These are phyloP conservation scores for Coffea humblotiana DNA, from an alignment of 305 asterid genomes.

Conservation along the genomic window DNA sequence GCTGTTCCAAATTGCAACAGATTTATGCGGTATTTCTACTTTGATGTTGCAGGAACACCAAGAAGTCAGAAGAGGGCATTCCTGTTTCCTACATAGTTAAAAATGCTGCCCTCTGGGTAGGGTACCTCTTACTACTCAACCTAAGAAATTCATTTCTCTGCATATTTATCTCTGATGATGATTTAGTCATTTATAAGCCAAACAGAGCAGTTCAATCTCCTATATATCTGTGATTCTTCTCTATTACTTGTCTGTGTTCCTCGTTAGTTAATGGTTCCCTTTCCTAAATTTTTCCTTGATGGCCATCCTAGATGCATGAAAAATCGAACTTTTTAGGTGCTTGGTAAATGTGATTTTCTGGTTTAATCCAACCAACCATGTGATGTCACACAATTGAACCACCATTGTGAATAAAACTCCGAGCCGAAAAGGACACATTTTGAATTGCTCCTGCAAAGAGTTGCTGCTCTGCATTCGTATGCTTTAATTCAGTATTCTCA, in stretches of 20 bases:
- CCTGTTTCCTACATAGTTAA: constrained; percentile 78
- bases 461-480: constrained; percentile 1
- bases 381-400: background rate
- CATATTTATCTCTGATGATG: too few relatives aligned
- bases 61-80: constrained; percentile 72
- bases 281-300: background rate
- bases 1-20: background rate
- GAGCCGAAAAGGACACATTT: background rate
- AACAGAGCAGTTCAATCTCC: background rate
- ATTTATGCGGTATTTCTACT: background rate
- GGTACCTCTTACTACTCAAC: constrained; percentile 19
- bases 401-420: background rate
- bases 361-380: background rate
- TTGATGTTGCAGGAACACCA: constrained; percentile 56
- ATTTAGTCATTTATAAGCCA: background rate
- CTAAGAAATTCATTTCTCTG: too few relatives aligned
- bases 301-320: background rate
- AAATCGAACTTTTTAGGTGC: background rate
- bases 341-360: background rate
- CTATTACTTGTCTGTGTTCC: background rate
- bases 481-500: background rate
- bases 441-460: background rate
- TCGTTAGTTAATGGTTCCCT: background rate
- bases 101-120: constrained; percentile 84
- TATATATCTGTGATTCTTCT: background rate